Conservation (phyloP, 306 rosid genomes). For the Acacia crassicarpa region DNA sequence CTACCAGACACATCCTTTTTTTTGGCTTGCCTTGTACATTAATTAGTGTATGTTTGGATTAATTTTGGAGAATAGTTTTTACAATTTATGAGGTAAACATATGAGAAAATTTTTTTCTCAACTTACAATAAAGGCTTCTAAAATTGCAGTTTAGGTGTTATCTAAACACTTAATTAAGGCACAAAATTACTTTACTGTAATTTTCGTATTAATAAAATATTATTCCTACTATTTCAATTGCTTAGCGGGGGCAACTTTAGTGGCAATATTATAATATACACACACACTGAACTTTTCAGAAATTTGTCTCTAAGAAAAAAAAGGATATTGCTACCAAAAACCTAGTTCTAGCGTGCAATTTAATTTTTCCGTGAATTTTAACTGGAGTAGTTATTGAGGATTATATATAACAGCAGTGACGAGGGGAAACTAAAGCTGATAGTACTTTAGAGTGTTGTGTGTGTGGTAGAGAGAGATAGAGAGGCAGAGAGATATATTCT, state of each 20-base stretch:
- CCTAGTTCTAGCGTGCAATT: neutral
- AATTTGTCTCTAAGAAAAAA: neutral
- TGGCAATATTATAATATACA: too few species aligned
- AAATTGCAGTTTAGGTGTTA: too few species aligned
- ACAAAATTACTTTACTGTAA: neutral
- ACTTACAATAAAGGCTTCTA: too few species aligned
- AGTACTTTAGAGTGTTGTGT: too few species aligned
- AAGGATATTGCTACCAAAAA: neutral
- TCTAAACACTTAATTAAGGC: too few species aligned
- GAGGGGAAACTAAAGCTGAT: too few species aligned
- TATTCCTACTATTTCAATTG: neutral
- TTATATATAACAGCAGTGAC: too few species aligned
- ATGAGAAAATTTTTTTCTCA: too few species aligned
- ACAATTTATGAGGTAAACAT: too few species aligned
- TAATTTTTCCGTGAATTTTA: neutral
- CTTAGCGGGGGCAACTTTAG: neutral
- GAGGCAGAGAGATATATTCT: neutral
- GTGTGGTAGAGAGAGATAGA: neutral
- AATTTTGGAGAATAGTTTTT: too few species aligned
- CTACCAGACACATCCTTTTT: conserved; percentile 19
- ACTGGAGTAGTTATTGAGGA: too few species aligned
- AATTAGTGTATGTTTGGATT: too few species aligned
- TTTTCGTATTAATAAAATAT: neutral
- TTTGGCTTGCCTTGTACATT: neutral
- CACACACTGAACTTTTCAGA: neutral